Conservation (phyloP, 1,284 basidiomycete genomes). For the Trichosporon sp. region DNA sequence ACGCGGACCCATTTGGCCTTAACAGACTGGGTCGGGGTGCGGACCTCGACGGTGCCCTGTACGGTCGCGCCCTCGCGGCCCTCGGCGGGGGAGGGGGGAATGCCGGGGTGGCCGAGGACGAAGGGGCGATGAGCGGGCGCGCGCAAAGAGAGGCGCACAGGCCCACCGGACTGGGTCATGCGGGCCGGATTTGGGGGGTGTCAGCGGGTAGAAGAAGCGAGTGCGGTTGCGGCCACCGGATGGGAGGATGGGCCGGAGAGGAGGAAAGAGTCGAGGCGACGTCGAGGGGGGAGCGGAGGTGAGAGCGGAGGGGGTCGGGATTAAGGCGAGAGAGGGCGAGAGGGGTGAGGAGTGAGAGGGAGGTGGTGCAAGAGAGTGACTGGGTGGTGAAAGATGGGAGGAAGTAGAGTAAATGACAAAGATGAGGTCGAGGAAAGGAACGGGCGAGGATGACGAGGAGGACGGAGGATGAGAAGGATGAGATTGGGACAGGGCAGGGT, state of each 20-base stretch:
- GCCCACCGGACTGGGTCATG: constrained; percentile 13
- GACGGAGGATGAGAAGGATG: no score
- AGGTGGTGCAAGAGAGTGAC: no score
- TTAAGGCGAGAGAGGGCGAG: not conserved
- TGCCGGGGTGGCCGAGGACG: constrained; percentile 47
- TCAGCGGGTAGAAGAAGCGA: not conserved
- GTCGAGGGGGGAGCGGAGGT: not conserved
- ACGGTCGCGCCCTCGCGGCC: constrained; percentile 36
- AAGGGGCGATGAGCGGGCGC: constrained; percentile 48
- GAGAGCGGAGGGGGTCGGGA: not conserved
- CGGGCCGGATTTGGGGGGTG: not conserved
- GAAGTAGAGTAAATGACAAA: no score
- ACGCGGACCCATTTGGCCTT: constrained; percentile 86
- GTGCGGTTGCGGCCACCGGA: not conserved
- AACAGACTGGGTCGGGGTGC: constrained; percentile 63
- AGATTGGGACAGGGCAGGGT: no score
- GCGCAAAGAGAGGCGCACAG: constrained; percentile 40
- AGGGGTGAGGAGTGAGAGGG: no score
- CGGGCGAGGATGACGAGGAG: no score
- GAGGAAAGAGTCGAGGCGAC: not conserved
- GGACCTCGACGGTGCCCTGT: constrained; percentile 66
- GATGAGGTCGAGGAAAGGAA: no score
- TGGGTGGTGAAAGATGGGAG: no score
- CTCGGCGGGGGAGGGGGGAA: constrained; percentile 26
- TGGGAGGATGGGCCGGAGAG: not conserved